phyloP scores from a whole-genome alignment of 169 alveolate species.

The Plasmodium gonderi region DNA sequence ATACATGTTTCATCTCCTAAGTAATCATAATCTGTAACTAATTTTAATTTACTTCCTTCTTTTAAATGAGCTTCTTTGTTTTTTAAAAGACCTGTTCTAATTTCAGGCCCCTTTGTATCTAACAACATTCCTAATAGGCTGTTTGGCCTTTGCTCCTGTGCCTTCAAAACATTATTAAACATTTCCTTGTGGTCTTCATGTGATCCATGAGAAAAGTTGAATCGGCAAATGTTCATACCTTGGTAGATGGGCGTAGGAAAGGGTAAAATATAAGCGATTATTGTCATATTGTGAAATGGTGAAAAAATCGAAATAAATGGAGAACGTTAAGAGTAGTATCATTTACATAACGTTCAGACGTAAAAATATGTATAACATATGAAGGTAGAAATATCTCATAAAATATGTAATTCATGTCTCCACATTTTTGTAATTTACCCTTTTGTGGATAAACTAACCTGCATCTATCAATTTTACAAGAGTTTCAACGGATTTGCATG shows the following conservation, averaged over 20 bases:
- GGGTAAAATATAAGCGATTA: background rate
- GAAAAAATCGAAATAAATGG: too few relatives aligned
- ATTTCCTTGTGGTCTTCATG: conserved; percentile 94
- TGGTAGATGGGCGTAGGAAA: conserved; percentile 10
- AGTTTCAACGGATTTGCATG: conserved; percentile 93
- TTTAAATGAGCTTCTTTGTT: conserved; percentile 90
- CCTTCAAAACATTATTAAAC: conserved; percentile 91
- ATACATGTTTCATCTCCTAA: conserved; percentile 93
- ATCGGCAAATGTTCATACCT: conserved; percentile 98
- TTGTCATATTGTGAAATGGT: too few relatives aligned
- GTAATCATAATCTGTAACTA: conserved; percentile 94
- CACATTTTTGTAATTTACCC: background rate
- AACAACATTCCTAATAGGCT: conserved; percentile 94
- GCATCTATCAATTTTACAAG: conserved; percentile 91
- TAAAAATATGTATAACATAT: too few relatives aligned
- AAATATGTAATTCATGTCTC: background rate
- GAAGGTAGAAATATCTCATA: background rate
- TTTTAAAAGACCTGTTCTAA: conserved; percentile 96
- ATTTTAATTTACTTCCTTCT: conserved; percentile 93
- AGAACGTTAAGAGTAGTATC: too few relatives aligned
- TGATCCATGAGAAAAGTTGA: conserved; percentile 99
- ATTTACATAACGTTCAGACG: too few relatives aligned
- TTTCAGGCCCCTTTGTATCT: conserved; percentile 99
- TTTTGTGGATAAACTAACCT: conserved; percentile 66
- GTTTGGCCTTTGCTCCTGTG: conserved; percentile 93